These are phyloP conservation scores for Xerocomus amazonicus DNA, from an alignment of 1,284 basidiomycete species.

Conservation along the genomic window DNA sequence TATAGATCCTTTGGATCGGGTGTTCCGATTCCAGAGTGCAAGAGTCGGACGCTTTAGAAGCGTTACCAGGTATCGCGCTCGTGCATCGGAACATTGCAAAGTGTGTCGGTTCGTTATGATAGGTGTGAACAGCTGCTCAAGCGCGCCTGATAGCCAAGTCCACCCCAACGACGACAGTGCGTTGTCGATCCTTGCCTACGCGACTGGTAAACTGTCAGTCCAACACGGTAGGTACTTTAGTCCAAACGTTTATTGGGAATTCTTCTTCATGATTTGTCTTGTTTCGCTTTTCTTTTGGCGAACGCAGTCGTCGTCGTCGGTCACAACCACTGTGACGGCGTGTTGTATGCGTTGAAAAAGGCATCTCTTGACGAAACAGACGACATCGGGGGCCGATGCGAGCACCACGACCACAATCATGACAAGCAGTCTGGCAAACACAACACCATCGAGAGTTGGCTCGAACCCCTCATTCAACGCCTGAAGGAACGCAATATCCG, in stretches of 20 bases:
- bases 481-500: constrained; percentile 35
- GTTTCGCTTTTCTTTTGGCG: too few species aligned
- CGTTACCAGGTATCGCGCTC: constrained; percentile 48
- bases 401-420: neutral
- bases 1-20: constrained; percentile 53
- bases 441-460: constrained; percentile 57
- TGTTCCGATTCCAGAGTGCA: constrained; percentile 50
- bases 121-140: neutral
- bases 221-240: too few species aligned
- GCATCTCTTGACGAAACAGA: neutral
- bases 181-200: too few species aligned
- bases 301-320: neutral
- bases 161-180: constrained; percentile 3
- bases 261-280: neutral
- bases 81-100: constrained; percentile 51
- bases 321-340: too few species aligned
- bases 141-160: constrained; percentile 22
- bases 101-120: constrained; percentile 12
- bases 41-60: constrained; percentile 36
- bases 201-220: too few species aligned
- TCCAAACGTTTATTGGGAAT: too few species aligned
- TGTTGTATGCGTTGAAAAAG: constrained; percentile 14
- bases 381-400: too few species aligned
- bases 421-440: constrained; percentile 13
- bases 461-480: constrained; percentile 60